Conservation (phyloP, 805 yeast species). For the Lachancea fermentati region DNA sequence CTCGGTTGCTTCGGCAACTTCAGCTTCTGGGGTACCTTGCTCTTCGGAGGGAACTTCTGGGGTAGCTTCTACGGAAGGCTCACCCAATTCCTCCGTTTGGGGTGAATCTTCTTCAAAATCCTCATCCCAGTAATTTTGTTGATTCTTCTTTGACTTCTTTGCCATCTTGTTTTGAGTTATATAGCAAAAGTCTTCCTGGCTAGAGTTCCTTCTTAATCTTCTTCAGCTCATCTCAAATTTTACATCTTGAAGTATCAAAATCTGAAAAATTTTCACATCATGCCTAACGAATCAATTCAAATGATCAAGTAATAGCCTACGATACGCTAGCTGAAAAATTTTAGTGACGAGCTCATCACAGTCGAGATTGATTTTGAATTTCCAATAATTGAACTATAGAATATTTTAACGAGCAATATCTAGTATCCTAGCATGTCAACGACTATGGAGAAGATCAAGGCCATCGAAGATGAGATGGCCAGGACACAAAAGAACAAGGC, state of each 20-base stretch:
- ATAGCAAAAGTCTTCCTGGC: too few relatives aligned
- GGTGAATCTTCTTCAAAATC: conserved; percentile 50
- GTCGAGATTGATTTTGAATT: too few relatives aligned
- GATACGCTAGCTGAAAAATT: not conserved
- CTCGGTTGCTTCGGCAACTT: conserved; percentile 33
- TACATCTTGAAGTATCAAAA: too few relatives aligned
- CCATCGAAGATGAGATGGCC: conserved; percentile 97
- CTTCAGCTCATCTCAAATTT: too few relatives aligned
- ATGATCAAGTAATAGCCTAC: not conserved
- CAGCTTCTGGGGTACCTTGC: conserved; percentile 7
- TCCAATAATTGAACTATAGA: too few relatives aligned
- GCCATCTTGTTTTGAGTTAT: conserved; percentile 35
- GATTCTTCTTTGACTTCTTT: conserved; percentile 58
- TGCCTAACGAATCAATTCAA: not conserved
- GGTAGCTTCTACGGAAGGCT: conserved; percentile 34
- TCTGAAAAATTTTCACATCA: conserved; percentile 3
- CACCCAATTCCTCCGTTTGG: conserved; percentile 49
- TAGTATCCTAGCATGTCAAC: too few relatives aligned
- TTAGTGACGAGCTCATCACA: not conserved
- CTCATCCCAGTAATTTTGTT: conserved; percentile 78
- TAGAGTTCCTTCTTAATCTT: too few relatives aligned
- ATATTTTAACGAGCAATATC: too few relatives aligned
- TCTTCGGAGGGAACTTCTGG: conserved; percentile 27
- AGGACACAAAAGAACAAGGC: conserved; percentile 96
- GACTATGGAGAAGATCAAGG: conserved; percentile 68